Conservation (phyloP, 2,329 filamentous ascomycete species). For the Paraphaeosphaeria minitans region DNA sequence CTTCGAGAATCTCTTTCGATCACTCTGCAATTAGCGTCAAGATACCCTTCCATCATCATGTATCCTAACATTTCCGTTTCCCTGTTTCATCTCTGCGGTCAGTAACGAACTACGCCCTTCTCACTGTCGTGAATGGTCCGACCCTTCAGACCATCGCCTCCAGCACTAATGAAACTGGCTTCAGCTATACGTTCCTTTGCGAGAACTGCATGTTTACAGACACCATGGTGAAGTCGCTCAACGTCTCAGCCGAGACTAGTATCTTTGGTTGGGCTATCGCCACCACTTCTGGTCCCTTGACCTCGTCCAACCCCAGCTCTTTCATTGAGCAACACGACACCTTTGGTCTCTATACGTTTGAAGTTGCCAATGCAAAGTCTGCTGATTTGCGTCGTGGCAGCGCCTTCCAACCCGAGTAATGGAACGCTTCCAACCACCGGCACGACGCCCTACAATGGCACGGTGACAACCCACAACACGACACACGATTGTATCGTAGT, state of each 20-base stretch:
- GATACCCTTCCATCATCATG: slow-evolving; percentile 3
- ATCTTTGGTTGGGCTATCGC: slow-evolving; percentile 21
- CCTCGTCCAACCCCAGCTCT: slow-evolving; percentile 11
- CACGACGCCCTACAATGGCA: slow-evolving; percentile 13
- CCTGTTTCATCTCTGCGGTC: slow-evolving; percentile 48
- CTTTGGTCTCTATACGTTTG: slow-evolving; percentile 25
- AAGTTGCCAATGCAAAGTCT: slow-evolving; percentile 24
- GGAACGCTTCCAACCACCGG: slow-evolving; percentile 8
- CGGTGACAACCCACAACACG: slow-evolving; percentile 27
- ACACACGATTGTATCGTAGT: slow-evolving; percentile 51
- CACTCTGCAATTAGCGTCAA: background rate
- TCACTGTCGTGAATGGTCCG: slow-evolving; percentile 44
- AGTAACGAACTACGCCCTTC: slow-evolving; percentile 48
- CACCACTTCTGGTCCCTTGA: slow-evolving; percentile 20
- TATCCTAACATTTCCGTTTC: background rate
- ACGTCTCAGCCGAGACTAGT: slow-evolving; percentile 2
- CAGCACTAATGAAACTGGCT: slow-evolving; percentile 56
- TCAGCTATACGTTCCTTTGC: slow-evolving; percentile 59
- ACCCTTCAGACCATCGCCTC: slow-evolving; percentile 51
- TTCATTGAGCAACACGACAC: slow-evolving; percentile 2
- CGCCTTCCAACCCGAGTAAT: slow-evolving; percentile 4
- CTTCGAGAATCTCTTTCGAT: background rate
- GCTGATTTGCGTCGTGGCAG: slow-evolving; percentile 27
- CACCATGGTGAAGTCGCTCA: slow-evolving; percentile 11
- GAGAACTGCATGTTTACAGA: slow-evolving; percentile 20